These are phyloP conservation scores for Protomyces pachydermus DNA, from an alignment of 1,139 yeast genomes.

Conservation along the genomic window DNA sequence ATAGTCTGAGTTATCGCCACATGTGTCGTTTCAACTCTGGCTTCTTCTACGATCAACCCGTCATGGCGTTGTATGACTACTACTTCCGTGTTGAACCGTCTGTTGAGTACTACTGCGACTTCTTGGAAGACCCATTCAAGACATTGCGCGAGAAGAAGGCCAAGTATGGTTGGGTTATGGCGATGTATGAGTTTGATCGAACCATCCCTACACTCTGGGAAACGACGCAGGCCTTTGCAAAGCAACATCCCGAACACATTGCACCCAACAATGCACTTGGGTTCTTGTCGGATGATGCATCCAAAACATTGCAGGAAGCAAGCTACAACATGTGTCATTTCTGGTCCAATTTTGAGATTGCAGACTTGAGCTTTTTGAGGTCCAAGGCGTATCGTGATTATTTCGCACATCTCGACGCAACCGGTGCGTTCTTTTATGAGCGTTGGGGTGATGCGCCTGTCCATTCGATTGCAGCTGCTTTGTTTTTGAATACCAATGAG, in stretches of 20 bases:
- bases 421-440: slow-evolving; percentile 77
- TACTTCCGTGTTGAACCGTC: slow-evolving; percentile 97
- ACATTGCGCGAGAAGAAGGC: slow-evolving; percentile 71
- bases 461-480: slow-evolving; percentile 79
- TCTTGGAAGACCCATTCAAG: slow-evolving; percentile 75
- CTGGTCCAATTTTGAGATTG: slow-evolving; percentile 70
- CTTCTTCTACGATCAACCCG: slow-evolving; percentile 73
- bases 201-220: slow-evolving; percentile 83
- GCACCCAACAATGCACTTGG: slow-evolving; percentile 53
- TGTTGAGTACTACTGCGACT: slow-evolving; percentile 68
- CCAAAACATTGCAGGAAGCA: slow-evolving; percentile 59
- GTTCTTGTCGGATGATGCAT: slow-evolving; percentile 53
- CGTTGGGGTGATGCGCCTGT: slow-evolving; percentile 95
- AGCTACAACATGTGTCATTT: slow-evolving; percentile 68
- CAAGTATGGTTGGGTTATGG: slow-evolving; percentile 71
- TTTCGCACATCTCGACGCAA: slow-evolving; percentile 55
- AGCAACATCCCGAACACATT: slow-evolving; percentile 59
- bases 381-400: slow-evolving; percentile 60
- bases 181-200: slow-evolving; percentile 74
- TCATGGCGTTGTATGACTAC: slow-evolving; percentile 67
- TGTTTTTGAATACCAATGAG: slow-evolving; percentile 61
- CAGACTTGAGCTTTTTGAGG: slow-evolving; percentile 59
- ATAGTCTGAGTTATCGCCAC: slow-evolving; percentile 61
- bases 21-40: slow-evolving; percentile 95
- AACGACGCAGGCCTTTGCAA: slow-evolving; percentile 61